phyloP scores from a whole-genome alignment of 495 filamentous ascomycete species.

The Astrothelium subdiscretum region DNA sequence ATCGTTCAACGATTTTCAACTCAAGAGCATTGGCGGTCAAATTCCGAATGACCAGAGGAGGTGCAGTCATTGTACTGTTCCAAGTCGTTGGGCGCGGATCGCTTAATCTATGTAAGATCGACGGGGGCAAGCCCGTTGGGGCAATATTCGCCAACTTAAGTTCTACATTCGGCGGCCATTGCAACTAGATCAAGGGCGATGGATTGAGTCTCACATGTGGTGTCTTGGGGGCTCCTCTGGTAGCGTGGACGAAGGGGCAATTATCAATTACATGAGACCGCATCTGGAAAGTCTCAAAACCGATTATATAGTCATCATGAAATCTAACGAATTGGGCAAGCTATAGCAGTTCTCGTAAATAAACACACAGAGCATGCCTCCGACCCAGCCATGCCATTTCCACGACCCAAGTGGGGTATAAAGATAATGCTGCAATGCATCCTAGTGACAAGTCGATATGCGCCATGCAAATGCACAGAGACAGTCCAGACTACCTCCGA shows the following conservation, averaged over 20 bases:
- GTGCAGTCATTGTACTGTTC: background rate
- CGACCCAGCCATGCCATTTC: background rate
- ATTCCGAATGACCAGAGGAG: constrained; percentile 68
- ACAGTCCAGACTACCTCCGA: background rate
- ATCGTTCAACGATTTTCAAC: constrained; percentile 65
- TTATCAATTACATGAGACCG: too few species aligned
- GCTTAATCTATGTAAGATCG: too few species aligned
- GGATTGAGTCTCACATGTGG: too few species aligned
- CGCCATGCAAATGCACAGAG: background rate
- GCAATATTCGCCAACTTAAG: too few species aligned
- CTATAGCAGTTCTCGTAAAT: background rate
- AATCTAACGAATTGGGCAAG: background rate
- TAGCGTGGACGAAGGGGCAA: too few species aligned
- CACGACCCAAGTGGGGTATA: background rate
- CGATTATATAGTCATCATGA: too few species aligned
- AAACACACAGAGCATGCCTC: background rate
- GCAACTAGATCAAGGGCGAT: background rate
- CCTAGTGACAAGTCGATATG: background rate
- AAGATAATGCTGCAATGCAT: background rate
- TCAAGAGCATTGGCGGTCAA: constrained; percentile 62
- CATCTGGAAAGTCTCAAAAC: too few species aligned
- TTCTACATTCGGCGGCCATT: too few species aligned
- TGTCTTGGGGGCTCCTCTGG: too few species aligned
- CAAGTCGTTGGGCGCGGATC: background rate
- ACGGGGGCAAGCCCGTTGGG: too few species aligned